Evolutionary conservation across 371 early-diverging fungal genomes (phyloP), one percentile per base, ranked within the genome.

Genomic region (Zychaea mexicana): DNA sequence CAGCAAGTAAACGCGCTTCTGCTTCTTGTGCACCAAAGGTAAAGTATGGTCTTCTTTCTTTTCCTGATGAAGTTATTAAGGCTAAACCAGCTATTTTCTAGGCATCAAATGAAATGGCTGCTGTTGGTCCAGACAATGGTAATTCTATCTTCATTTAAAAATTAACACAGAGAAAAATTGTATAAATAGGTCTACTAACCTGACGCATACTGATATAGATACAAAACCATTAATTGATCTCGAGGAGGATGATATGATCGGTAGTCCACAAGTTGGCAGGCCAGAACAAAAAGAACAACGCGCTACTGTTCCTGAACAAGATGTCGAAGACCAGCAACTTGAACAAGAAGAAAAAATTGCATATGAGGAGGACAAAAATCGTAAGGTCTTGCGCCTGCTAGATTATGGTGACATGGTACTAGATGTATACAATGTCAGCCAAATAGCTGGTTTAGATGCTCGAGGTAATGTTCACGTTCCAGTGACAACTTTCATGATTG

Each of bases 381-480:
- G 86, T 24, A 90, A 91, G 65, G 88, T 93, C 17, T 66, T 87
- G 31, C 82, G 93, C 3, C 72, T 90, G 3, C 68, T 93, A 10
- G 92, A 92, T 58, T 83, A 80, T 26, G 88, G 88, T 2, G 93
- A 93, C 66, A 83, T 84, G 62, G 88, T 91, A 0, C 61, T 87
- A 3, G 92, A 93, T 55, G 86, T 87, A 4, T 88, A 87, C 66
- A 93, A 93, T 71, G 79, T 86, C 66, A 91, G 90, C 30, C 81
- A 89, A 49, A 84, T 93, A 26, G 77, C 84, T 31, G 92, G 91
- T 10, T 68, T 93, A 24, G 93, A 92, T 69, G 87, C 90, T 0
- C 80, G 83, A 38, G 85, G 85, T 84, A 72, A 36, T 6, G 27
- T 21, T 32, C 1, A 56, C n/a, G n/a, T n/a, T n/a, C n/a, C n/a